Conservation (phyloP, 2,329 filamentous ascomycete species). For the Bipolaris oryzae region DNA sequence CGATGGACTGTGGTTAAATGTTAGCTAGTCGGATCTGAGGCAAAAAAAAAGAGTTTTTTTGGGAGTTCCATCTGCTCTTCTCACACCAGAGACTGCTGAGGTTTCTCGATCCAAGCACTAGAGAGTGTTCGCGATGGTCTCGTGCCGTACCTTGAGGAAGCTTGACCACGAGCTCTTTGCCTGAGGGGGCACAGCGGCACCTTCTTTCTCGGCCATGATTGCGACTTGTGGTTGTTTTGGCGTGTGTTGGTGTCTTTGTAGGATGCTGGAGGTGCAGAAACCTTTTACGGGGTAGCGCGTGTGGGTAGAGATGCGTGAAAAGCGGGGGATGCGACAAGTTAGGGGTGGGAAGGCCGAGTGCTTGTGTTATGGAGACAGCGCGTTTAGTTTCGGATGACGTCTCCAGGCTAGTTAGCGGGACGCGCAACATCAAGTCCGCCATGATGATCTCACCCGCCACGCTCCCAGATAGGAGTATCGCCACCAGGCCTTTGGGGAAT, state of each 20-base stretch:
- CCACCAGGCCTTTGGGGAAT: background rate
- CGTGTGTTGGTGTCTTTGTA: background rate
- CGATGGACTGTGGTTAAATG: conserved; percentile 52
- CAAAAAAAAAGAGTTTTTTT: conserved; percentile 4
- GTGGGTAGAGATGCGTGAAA: conserved; percentile 9
- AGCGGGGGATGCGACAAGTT: conserved; percentile 6
- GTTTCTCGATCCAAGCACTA: background rate
- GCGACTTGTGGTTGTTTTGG: background rate
- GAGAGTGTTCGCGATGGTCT: background rate
- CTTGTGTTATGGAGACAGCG: conserved; percentile 22
- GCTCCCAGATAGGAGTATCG: background rate
- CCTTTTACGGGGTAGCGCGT: conserved; percentile 2
- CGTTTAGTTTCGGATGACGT: conserved; percentile 26
- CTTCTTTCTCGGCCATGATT: conserved; percentile 48
- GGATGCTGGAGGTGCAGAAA: background rate
- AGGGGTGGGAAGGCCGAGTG: conserved; percentile 8
- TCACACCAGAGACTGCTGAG: background rate
- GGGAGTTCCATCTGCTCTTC: background rate
- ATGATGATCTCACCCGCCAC: conserved; percentile 9
- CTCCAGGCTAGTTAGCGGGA: conserved; percentile 22
- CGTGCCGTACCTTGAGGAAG: conserved; percentile 54
- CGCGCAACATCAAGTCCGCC: conserved; percentile 9
- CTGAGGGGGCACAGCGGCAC: conserved; percentile 53
- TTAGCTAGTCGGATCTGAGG: conserved; percentile 2
- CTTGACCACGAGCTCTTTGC: conserved; percentile 57